A percentile compares a stretch with the other conserved stretches of the same genome.
Evolutionary conservation across 208 protist species (phyloP).

Genomic region (Leishmania turanica): DNA sequence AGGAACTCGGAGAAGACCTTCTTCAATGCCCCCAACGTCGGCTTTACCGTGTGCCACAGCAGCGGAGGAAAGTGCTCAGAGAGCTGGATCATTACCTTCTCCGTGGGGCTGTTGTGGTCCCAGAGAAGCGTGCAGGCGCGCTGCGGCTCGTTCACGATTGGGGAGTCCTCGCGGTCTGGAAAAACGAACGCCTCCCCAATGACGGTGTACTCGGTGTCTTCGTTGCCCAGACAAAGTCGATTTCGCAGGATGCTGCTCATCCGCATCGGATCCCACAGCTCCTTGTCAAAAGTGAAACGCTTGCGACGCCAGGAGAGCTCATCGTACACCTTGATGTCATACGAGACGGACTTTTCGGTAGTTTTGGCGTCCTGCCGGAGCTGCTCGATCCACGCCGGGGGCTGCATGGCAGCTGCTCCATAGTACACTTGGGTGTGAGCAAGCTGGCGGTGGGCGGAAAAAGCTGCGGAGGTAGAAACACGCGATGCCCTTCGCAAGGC

Average conservation of each 20-base stretch:
- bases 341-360: constrained; percentile 75
- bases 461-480: background rate
- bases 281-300: constrained; percentile 84
- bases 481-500: background rate
- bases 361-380: constrained; percentile 73
- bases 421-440: background rate
- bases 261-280: constrained; percentile 73
- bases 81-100: constrained; percentile 92
- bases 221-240: constrained; percentile 79
- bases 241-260: constrained; percentile 86
- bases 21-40: constrained; percentile 71
- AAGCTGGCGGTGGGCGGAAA: background rate
- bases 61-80: constrained; percentile 88
- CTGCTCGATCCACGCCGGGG: constrained; percentile 72
- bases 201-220: constrained; percentile 88
- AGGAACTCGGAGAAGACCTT: constrained; percentile 91
- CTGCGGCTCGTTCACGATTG: constrained; percentile 90
- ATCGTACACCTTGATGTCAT: constrained; percentile 91
- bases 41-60: constrained; percentile 91
- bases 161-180: constrained; percentile 87
- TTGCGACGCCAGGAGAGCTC: constrained; percentile 78
- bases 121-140: constrained; percentile 77
- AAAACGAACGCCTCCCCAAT: constrained; percentile 93
- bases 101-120: constrained; percentile 89
- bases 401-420: background rate